These are phyloP conservation scores for Calonectria montana DNA, from an alignment of 2,329 filamentous ascomycete species.

Conservation along the genomic window DNA sequence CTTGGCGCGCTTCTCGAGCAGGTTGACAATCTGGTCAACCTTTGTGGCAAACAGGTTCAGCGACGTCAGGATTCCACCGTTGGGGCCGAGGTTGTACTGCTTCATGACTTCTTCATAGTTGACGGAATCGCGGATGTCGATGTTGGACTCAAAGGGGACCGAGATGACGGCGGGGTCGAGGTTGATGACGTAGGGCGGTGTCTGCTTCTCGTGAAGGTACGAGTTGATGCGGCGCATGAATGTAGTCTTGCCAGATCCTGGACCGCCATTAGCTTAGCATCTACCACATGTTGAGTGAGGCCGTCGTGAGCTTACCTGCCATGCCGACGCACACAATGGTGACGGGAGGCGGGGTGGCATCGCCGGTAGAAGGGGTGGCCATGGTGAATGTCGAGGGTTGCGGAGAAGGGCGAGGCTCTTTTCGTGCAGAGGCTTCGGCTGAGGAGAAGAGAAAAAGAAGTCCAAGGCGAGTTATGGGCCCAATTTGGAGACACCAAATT, in stretches of 20 bases:
- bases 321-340: slow-evolving; percentile 96
- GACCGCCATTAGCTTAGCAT: not conserved
- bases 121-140: slow-evolving; percentile 98
- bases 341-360: slow-evolving; percentile 66
- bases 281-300: not conserved
- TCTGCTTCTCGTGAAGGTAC: slow-evolving; percentile 83
- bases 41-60: slow-evolving; percentile 98
- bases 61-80: slow-evolving; percentile 95
- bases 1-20: slow-evolving; percentile 88
- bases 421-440: not conserved
- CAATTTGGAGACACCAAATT: slow-evolving; percentile 37
- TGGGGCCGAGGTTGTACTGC: slow-evolving; percentile 97
- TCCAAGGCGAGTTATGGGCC: slow-evolving; percentile 28
- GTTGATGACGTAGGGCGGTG: slow-evolving; percentile 94
- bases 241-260: slow-evolving; percentile 97
- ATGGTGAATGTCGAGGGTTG: slow-evolving; percentile 33
- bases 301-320: slow-evolving; percentile 70
- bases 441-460: not conserved
- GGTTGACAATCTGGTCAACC: slow-evolving; percentile 90
- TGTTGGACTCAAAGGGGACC: slow-evolving; percentile 96
- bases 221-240: slow-evolving; percentile 99
- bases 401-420: not conserved
- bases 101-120: slow-evolving; percentile 99
- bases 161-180: slow-evolving; percentile 94
- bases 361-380: slow-evolving; percentile 48